Evolutionary conservation across 305 asterid genomes (phyloP), one percentile per base, ranked within the genome.

Genomic region (Withania somnifera): DNA sequence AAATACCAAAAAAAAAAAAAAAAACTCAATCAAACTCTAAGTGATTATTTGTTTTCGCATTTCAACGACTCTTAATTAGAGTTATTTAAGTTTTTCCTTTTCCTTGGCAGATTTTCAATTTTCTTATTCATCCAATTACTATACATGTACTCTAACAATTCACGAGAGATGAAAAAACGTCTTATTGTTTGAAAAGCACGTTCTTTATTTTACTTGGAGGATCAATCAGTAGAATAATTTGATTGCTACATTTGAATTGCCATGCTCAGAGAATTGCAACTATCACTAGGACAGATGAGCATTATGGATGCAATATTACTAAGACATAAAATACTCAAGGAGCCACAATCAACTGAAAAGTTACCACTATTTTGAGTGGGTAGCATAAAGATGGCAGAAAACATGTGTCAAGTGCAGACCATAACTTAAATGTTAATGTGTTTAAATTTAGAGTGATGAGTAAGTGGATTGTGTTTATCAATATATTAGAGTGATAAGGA

Each of bases 171-270:
- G n/a, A n/a, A n/a, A n/a, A n/a, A n/a, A n/a, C n/a, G n/a, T n/a
- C n/a, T n/a, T n/a, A n/a, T n/a, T n/a, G n/a, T n/a, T n/a, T n/a
- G n/a, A n/a, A n/a, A n/a, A n/a, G n/a, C n/a, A n/a, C n/a, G n/a
- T n/a, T n/a, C n/a, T n/a, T n/a, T n/a, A n/a, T n/a, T n/a, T n/a
- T n/a, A n/a, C n/a, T n/a, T n/a, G n/a, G n/a, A n/a, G n/a, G n/a
- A 83, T 87, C 82, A 92, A 82, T 84, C 89, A 87, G 34, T 85
- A 84, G 45, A 92, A 85, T 63, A 92, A 89, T 84, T 87, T 88
- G 75, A 88, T 85, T 61, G 90, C 93, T 83, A 89, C 81, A 22
- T 40, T 81, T 82, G 67, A 54, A 77, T 86, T 77, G 61, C 85
- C 89, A 7, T n/a, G 63, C 84, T 84, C 92, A 78, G 91, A 89